These are phyloP conservation scores for Tylopilus plumbeoviolaceoides DNA, from an alignment of 768 basidiomycete genomes.

Conservation along the genomic window DNA sequence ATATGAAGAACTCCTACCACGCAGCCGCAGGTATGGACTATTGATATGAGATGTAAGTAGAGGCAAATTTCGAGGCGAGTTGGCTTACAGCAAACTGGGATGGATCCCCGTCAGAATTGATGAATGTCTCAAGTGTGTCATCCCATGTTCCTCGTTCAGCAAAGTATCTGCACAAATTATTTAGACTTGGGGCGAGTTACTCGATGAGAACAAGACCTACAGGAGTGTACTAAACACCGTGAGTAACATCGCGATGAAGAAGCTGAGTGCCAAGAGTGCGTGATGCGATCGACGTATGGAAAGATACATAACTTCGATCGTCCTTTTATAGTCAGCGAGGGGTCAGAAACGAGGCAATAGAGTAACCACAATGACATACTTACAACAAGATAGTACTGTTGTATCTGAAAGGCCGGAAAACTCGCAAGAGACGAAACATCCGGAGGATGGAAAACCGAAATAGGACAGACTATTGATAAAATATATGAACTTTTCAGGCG, in stretches of 20 bases:
- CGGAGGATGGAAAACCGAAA: conserved; percentile 90
- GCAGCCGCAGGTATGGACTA: conserved; percentile 71
- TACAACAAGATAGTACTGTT: conserved; percentile 80
- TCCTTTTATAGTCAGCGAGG: conserved; percentile 38
- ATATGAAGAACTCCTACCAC: conserved; percentile 47
- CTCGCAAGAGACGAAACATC: conserved; percentile 83
- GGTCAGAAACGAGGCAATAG: conserved; percentile 1
- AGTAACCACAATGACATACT: conserved; percentile 26
- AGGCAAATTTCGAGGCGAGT: not conserved
- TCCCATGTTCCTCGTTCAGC: conserved; percentile 92
- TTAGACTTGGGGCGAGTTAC: not conserved
- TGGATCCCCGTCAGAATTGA: conserved; percentile 82
- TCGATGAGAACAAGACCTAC: conserved; percentile 36
- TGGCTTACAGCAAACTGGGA: conserved; percentile 66
- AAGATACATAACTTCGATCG: conserved; percentile 91
- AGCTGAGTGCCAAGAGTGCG: conserved; percentile 79
- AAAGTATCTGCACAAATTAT: conserved; percentile 57
- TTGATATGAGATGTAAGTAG: not conserved
- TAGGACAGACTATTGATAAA: conserved; percentile 56
- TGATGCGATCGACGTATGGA: conserved; percentile 83
- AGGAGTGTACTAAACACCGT: conserved; percentile 85
- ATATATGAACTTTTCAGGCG: not conserved
- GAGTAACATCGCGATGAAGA: conserved; percentile 85
- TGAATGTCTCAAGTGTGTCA: conserved; percentile 68
- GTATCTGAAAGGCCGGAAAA: conserved; percentile 86